Evolutionary conservation across 2,329 filamentous ascomycete genomes (phyloP).

Genomic region (Passalora sequoiae): DNA sequence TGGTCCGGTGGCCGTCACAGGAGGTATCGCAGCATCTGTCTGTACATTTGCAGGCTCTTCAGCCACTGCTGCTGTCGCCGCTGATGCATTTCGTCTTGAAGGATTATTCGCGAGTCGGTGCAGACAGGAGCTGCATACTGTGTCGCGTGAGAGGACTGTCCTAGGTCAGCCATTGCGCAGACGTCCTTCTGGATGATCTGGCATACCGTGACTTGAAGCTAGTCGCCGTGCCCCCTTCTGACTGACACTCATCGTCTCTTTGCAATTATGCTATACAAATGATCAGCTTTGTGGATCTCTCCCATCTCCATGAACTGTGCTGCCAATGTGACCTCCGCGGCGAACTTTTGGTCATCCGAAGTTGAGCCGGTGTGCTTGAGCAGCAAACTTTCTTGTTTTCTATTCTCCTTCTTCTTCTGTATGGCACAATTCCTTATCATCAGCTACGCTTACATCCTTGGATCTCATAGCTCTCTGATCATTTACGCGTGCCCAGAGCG

Average conservation of each 20-base stretch:
- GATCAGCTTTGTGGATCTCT: too few species aligned
- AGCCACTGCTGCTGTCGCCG: constrained; percentile 34
- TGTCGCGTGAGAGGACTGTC: constrained; percentile 36
- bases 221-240: constrained; percentile 43
- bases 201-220: constrained; percentile 38
- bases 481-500: constrained; percentile 86
- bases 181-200: background rate
- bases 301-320: too few species aligned
- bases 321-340: too few species aligned
- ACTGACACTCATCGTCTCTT: constrained; percentile 44
- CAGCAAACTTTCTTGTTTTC: constrained; percentile 22
- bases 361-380: too few species aligned
- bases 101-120: constrained; percentile 33
- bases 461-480: constrained; percentile 72
- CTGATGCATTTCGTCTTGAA: constrained; percentile 33
- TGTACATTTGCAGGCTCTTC: constrained; percentile 22
- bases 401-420: constrained; percentile 35
- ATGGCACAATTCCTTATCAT: constrained; percentile 89
- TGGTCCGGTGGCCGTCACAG: constrained; percentile 45
- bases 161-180: constrained; percentile 6
- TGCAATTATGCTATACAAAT: too few species aligned
- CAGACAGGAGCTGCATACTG: constrained; percentile 45
- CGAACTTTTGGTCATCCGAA: too few species aligned
- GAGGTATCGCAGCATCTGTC: constrained; percentile 30
- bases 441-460: constrained; percentile 66